Percentiles rank a stretch among this genome's conserved stretches.
Conservation (phyloP, 345 rosid species). For the Citrus sinensis region DNA sequence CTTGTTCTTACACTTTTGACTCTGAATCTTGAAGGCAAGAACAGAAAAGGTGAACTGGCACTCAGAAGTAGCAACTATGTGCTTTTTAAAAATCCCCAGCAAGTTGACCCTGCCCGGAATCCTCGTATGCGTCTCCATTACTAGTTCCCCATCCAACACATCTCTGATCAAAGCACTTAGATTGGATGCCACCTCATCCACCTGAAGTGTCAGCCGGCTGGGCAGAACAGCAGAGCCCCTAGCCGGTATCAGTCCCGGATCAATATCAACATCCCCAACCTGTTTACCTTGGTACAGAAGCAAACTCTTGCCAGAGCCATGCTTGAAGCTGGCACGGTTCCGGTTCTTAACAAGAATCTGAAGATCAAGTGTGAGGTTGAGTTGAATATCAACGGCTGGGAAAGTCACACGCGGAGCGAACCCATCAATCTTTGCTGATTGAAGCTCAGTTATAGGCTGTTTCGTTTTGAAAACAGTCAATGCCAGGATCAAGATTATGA, state of each 20-base stretch:
- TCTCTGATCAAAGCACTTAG: constrained; percentile 29
- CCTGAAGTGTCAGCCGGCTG: constrained; percentile 37
- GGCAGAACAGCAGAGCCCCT: constrained; percentile 26
- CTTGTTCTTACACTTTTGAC: constrained; percentile 38
- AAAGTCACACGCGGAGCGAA: constrained; percentile 35
- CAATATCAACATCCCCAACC: constrained; percentile 44
- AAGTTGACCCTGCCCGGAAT: constrained; percentile 52
- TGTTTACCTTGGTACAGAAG: constrained; percentile 27
- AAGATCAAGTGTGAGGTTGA: constrained; percentile 47
- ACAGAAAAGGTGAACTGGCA: constrained; percentile 38
- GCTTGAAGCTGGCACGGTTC: constrained; percentile 45
- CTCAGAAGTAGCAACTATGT: constrained; percentile 28
- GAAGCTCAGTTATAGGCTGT: constrained; percentile 25
- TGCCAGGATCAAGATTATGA: constrained; percentile 32
- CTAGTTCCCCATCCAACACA: constrained; percentile 32
- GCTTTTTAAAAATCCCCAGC: constrained; percentile 39
- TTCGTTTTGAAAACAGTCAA: constrained; percentile 45
- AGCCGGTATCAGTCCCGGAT: constrained; percentile 41
- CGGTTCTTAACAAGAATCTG: constrained; percentile 33
- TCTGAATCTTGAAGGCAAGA: constrained; percentile 33
- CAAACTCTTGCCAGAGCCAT: constrained; percentile 35
- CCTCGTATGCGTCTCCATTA: constrained; percentile 31
- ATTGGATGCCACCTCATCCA: constrained; percentile 31
- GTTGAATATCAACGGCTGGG: constrained; percentile 29
- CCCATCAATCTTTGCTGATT: constrained; percentile 41